These are phyloP conservation scores for Hibiscus trionum DNA, from an alignment of 345 rosid genomes.

Conservation along the genomic window DNA sequence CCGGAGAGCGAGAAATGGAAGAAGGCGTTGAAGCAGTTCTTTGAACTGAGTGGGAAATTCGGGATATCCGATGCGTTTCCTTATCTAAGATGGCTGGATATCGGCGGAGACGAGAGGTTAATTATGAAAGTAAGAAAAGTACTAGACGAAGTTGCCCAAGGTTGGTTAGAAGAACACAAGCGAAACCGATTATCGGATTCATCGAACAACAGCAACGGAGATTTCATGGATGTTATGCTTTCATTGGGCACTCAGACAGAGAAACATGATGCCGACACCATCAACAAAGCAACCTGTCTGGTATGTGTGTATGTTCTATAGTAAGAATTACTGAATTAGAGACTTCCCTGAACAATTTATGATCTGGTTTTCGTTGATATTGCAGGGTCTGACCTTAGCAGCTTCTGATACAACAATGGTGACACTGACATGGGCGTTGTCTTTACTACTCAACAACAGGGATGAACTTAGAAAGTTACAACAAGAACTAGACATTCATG, in stretches of 20 bases:
- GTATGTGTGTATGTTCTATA: not conserved
- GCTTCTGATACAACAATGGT: not conserved
- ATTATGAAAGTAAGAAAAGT: constrained; percentile 47
- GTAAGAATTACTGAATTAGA: too few relatives aligned
- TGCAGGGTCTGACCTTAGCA: constrained; percentile 1
- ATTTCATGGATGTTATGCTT: constrained; percentile 1
- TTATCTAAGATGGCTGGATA: constrained; percentile 41
- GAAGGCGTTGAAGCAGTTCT: constrained; percentile 31
- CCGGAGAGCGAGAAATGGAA: constrained; percentile 2
- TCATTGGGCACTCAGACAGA: not conserved
- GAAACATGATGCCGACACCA: not conserved
- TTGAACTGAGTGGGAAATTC: constrained; percentile 38
- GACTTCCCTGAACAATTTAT: not conserved
- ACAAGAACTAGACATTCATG: constrained; percentile 18
- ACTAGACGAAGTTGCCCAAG: constrained; percentile 24
- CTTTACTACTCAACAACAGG: constrained; percentile 26
- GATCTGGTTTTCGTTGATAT: not conserved
- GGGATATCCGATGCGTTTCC: constrained; percentile 50
- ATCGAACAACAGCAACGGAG: not conserved
- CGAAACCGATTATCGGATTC: not conserved
- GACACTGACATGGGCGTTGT: constrained; percentile 22
- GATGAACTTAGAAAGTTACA: not conserved
- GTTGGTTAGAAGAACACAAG: constrained; percentile 21
- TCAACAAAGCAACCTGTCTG: not conserved
- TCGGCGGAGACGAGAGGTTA: constrained; percentile 36